These are phyloP conservation scores for Dendrobium chrysotoxum DNA, from an alignment of 106 monocot genomes.

Conservation along the genomic window DNA sequence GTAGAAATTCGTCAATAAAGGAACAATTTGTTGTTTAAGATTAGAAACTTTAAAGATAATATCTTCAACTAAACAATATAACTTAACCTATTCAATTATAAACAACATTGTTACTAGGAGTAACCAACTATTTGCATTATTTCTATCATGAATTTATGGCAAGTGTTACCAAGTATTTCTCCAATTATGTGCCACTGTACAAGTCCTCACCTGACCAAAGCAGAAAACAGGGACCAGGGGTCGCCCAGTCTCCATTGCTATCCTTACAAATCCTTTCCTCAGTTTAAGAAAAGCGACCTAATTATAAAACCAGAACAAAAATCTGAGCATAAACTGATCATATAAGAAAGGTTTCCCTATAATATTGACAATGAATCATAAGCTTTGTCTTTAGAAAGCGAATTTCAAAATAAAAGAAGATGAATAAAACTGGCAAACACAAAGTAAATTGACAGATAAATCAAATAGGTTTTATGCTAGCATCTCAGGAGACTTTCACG, in stretches of 20 bases:
- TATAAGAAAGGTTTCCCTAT: background rate
- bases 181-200: background rate
- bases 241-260: slow-evolving; percentile 82
- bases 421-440: background rate
- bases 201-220: slow-evolving; percentile 81
- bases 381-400: background rate
- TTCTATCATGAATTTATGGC: background rate
- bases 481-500: background rate
- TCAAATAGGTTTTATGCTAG: background rate
- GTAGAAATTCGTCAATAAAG: background rate
- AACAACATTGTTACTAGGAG: background rate
- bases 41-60: background rate
- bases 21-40: background rate
- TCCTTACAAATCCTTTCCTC: slow-evolving; percentile 84
- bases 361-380: slow-evolving; percentile 2
- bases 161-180: background rate
- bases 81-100: background rate
- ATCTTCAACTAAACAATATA: background rate
- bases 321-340: background rate
- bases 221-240: slow-evolving; percentile 93
- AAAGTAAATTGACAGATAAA: background rate
- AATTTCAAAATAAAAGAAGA: background rate
- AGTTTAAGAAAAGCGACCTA: slow-evolving; percentile 85
- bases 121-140: slow-evolving; percentile 4
- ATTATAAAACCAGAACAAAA: slow-evolving; percentile 5